Conservation (phyloP, 2,329 filamentous ascomycete genomes). For the Talaromyces sp. region DNA sequence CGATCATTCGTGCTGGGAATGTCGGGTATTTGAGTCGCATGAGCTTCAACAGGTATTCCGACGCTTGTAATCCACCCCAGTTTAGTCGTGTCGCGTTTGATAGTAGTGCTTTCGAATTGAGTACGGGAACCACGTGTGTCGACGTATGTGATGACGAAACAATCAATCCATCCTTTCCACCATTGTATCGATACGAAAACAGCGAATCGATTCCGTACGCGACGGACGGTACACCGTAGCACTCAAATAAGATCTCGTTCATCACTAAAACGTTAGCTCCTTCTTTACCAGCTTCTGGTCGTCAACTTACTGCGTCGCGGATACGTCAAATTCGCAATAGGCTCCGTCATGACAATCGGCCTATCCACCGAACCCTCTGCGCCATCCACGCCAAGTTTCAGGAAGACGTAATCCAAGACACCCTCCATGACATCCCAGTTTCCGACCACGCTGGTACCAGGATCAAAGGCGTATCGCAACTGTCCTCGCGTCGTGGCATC, state of each 20-base stretch:
- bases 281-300: not conserved
- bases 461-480: constrained; percentile 85
- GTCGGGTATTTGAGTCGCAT: constrained; percentile 87
- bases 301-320: constrained; percentile 71
- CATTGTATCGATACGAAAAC: constrained; percentile 92
- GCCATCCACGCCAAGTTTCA: constrained; percentile 83
- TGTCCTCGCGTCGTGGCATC: constrained; percentile 91
- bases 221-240: constrained; percentile 83
- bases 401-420: constrained; percentile 86
- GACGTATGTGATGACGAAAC: constrained; percentile 90
- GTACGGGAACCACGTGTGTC: constrained; percentile 90
- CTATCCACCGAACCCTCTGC: constrained; percentile 71
- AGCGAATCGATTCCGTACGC: constrained; percentile 95
- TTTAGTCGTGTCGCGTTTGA: constrained; percentile 84
- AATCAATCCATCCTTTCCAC: constrained; percentile 80
- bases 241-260: constrained; percentile 96
- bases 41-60: constrained; percentile 87
- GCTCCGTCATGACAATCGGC: constrained; percentile 92
- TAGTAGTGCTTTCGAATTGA: constrained; percentile 79
- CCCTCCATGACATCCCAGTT: constrained; percentile 99
- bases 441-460: constrained; percentile 83
- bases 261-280: constrained; percentile 59
- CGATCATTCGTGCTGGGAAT: constrained; percentile 80
- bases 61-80: constrained; percentile 87
- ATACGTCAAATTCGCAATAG: constrained; percentile 86